A percentile compares a stretch with the other conserved stretches of the same genome.
These are phyloP conservation scores for Trametes cingulata DNA, from an alignment of 768 basidiomycete species.

Conservation along the genomic window DNA sequence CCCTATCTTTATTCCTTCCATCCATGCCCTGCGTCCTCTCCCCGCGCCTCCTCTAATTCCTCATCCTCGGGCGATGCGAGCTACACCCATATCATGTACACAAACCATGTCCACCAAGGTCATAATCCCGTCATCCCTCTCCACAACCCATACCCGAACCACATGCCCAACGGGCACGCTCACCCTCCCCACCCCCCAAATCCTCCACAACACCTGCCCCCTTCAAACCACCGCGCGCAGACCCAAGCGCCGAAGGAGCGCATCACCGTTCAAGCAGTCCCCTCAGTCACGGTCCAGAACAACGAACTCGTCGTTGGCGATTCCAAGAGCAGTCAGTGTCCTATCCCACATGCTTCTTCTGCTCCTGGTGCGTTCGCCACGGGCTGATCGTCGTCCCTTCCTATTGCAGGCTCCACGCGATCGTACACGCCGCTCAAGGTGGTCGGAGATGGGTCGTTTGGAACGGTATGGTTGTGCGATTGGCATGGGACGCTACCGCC, in stretches of 20 bases:
- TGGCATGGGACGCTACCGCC: conserved; percentile 96
- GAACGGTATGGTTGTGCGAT: conserved; percentile 98
- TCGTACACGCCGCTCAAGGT: conserved; percentile 95
- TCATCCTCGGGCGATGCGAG: conserved; percentile 53
- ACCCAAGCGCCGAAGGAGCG: conserved; percentile 50
- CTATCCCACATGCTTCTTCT: conserved; percentile 7
- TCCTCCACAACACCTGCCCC: conserved; percentile 17
- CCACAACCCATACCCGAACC: conserved; percentile 37
- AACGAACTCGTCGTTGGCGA: conserved; percentile 73
- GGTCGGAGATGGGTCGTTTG: conserved; percentile 97
- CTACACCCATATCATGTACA: conserved; percentile 54
- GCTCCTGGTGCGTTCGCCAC: conserved; percentile 16
- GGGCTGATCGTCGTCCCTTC: not conserved
- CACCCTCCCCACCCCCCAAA: conserved; percentile 22
- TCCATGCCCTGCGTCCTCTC: conserved; percentile 26
- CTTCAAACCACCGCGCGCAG: conserved; percentile 23
- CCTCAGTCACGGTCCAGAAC: conserved; percentile 72
- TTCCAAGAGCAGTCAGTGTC: conserved; percentile 64
- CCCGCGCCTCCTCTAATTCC: conserved; percentile 33
- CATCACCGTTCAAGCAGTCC: conserved; percentile 69
- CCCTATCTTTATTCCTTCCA: conserved; percentile 29
- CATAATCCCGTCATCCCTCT: conserved; percentile 38
- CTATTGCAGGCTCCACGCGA: conserved; percentile 67
- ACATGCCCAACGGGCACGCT: conserved; percentile 33
- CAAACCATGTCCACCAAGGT: conserved; percentile 48